Evolutionary conservation across 352 stramenopile genomes (phyloP), one percentile per base, ranked within the genome.

Genomic region (Pythium aquatile): DNA sequence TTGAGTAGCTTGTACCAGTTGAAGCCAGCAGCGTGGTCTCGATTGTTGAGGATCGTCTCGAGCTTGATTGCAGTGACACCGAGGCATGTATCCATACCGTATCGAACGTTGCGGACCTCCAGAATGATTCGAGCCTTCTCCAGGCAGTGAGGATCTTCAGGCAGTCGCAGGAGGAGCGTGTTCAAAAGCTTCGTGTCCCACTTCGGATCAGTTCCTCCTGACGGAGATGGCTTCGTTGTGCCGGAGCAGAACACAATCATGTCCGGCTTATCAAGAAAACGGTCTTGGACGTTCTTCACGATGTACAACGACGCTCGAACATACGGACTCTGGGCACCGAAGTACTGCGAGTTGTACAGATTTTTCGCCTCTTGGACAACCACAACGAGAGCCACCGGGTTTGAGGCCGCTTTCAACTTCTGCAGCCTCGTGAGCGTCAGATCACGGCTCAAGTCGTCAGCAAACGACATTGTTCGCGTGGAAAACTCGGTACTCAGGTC

Each of bases 1-100:
- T 96, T 96, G 1, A 94, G 66, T 9, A 96, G 47, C 44, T 93
- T 93, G 65, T 96, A 94, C 84, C 84, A 94, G 63, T 93, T 92
- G 64, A 96, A 96, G 10, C 80, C 79, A 67, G 80, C 85, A 32
- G 84, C 82, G 24, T 87, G 81, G 42, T 87, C 87, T 13, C 75
- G 77, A 66, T 90, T 83, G 57, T 87, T 87, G 40, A 92, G 69
- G 61, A 94, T 91, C 16, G 77, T 94, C 28, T 90, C 81, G 16
- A 93, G 64, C 62, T 91, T 92, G 20, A 94, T 82, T 17, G 87
- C 84, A 6, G 82, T 90, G 17, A 96, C 83, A 51, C 87, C 87
- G 1, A 96, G 77, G 58, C 83, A 94, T 30, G 84, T 91, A 61
- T 96, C 85, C 58, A 94, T 87, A 40, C 87, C 87, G 37, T 93